A percentile compares a stretch with the other conserved stretches of the same genome.
These are phyloP conservation scores for Colletotrichum sojae DNA, from an alignment of 2,329 filamentous ascomycete genomes.

Conservation along the genomic window DNA sequence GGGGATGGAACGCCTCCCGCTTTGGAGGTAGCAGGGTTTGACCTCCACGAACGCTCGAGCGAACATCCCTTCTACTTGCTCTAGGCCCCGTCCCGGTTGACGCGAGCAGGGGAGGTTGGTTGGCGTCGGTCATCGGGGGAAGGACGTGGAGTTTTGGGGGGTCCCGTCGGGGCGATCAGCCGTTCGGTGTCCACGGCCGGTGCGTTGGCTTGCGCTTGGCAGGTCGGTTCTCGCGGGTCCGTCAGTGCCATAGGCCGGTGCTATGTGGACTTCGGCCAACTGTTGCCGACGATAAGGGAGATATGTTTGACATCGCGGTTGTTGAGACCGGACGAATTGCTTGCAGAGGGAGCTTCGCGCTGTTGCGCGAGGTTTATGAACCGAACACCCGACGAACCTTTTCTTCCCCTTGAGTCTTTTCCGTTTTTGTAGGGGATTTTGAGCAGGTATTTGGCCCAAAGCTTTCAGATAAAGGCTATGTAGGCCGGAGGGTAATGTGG, in stretches of 20 bases:
- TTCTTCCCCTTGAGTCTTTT: not conserved
- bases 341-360: not conserved
- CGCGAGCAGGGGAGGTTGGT: not conserved
- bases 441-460: not conserved
- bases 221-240: not conserved
- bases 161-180: slow-evolving; percentile 3
- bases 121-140: not conserved
- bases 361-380: not conserved
- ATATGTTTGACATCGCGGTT: not conserved
- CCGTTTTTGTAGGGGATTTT: too few species aligned
- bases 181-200: not conserved
- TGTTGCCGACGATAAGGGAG: too few species aligned
- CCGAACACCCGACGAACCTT: not conserved
- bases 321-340: not conserved
- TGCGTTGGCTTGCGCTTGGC: slow-evolving; percentile 5
- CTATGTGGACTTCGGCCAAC: too few species aligned
- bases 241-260: too few species aligned
- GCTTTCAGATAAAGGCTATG: not conserved
- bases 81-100: too few species aligned
- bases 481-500: not conserved
- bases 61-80: too few species aligned
- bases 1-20: too few species aligned
- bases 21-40: too few species aligned
- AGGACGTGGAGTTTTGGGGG: not conserved
- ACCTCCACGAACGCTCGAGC: too few species aligned